phyloP scores from a whole-genome alignment of 164 flowering plant species.

The Piper longum region DNA sequence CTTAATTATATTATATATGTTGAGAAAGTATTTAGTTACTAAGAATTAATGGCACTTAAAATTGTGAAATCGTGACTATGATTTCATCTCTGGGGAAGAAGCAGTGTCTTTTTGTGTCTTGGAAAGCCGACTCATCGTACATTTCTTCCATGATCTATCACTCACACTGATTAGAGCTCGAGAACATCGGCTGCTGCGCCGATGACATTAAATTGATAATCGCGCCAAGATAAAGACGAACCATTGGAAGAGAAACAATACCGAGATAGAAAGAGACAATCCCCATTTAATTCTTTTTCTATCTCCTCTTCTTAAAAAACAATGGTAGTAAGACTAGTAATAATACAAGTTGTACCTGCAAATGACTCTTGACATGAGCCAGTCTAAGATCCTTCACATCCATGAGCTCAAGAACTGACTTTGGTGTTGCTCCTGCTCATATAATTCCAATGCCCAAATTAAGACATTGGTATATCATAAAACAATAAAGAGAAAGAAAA shows the following conservation, averaged over 20 bases:
- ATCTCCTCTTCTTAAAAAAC: background rate
- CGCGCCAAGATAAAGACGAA: background rate
- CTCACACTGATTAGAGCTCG: conserved; percentile 4
- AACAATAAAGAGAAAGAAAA: conserved; percentile 1
- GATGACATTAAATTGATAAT: conserved; percentile 6
- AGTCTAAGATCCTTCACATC: conserved; percentile 66
- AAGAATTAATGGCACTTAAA: conserved; percentile 34
- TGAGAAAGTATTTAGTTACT: conserved; percentile 27
- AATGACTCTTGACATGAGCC: conserved; percentile 72
- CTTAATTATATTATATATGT: conserved; percentile 21
- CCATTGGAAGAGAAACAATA: conserved; percentile 5
- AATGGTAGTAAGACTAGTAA: too few species aligned
- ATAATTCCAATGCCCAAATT: too few species aligned
- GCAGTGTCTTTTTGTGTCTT: conserved; percentile 12
- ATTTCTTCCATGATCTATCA: conserved; percentile 12
- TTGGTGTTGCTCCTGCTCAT: conserved; percentile 60
- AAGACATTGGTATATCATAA: too few species aligned
- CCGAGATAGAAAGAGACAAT: background rate
- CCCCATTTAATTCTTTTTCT: background rate
- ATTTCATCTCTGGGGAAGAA: background rate
- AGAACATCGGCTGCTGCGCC: conserved; percentile 29
- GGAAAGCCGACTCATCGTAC: conserved; percentile 10
- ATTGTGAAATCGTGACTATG: conserved; percentile 5
- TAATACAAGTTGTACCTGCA: conserved; percentile 32
- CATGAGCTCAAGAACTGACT: conserved; percentile 78